phyloP scores from a whole-genome alignment of 2,329 filamentous ascomycete genomes.

The Pyrenochaeta sp. region DNA sequence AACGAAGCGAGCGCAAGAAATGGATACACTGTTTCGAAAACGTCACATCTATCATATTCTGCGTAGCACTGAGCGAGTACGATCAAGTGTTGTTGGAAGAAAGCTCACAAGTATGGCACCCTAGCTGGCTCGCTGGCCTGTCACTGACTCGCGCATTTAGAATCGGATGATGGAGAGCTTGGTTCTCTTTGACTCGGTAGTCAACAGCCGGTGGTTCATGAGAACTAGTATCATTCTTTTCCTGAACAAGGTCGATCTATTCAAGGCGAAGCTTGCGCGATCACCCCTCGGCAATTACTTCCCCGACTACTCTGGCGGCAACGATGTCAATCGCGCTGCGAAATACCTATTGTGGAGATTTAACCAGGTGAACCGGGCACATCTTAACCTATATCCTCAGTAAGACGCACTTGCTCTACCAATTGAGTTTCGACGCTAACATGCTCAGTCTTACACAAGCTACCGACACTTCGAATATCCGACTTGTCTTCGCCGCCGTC shows the following conservation, averaged over 20 bases:
- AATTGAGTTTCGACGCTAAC: constrained; percentile 17
- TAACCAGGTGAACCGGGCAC: constrained; percentile 96
- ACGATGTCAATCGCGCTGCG: constrained; percentile 96
- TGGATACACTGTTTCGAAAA: constrained; percentile 99
- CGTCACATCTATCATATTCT: constrained; percentile 99
- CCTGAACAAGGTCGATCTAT: constrained; percentile 98
- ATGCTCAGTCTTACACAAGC: constrained; percentile 88
- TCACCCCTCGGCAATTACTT: constrained; percentile 96
- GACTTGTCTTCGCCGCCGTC: constrained; percentile 95
- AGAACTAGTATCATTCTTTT: constrained; percentile 98
- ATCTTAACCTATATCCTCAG: constrained; percentile 97
- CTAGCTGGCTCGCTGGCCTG: constrained; percentile 10
- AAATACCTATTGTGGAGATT: constrained; percentile 99
- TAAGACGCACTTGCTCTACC: constrained; percentile 31
- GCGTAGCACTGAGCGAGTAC: constrained; percentile 96
- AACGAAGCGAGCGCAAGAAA: constrained; percentile 97
- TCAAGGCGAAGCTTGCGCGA: constrained; percentile 90
- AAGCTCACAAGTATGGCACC: constrained; percentile 82
- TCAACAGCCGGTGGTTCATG: constrained; percentile 99
- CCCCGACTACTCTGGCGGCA: constrained; percentile 95
- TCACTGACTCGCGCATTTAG: constrained; percentile 58
- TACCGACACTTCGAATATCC: constrained; percentile 97
- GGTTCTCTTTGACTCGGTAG: constrained; percentile 95
- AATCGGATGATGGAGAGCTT: constrained; percentile 99
- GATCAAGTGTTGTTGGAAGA: constrained; percentile 97